phyloP scores from a whole-genome alignment of 1,139 yeast species.

The Yamadazyma jaroonii region DNA sequence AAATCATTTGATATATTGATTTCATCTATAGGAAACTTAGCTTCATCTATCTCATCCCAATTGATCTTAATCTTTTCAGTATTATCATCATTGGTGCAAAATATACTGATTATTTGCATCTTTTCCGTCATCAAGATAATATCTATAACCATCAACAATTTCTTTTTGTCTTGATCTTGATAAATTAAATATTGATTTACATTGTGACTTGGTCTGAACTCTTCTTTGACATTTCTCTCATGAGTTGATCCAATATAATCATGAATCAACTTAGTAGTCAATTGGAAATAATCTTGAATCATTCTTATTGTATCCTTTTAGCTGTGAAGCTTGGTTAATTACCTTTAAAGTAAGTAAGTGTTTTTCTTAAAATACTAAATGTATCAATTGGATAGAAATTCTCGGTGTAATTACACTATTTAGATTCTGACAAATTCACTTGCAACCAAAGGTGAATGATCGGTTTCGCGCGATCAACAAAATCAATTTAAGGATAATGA shows the following conservation, averaged over 20 bases:
- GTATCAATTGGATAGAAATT: no score
- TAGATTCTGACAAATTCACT: no score
- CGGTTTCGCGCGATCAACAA: no score
- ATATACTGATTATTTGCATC: slow-evolving; percentile 25
- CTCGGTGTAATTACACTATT: no score
- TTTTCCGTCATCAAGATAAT: slow-evolving; percentile 16
- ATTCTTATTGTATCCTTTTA: no score
- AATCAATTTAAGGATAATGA: slow-evolving; percentile 43
- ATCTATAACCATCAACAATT: slow-evolving; percentile 11
- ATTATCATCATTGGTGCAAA: slow-evolving; percentile 4
- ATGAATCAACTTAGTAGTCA: slow-evolving; percentile 24
- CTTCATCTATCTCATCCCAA: slow-evolving; percentile 10
- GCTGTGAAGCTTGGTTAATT: no score
- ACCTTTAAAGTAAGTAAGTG: no score
- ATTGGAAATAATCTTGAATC: slow-evolving; percentile 23
- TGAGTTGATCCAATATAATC: slow-evolving; percentile 22
- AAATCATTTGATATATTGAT: slow-evolving; percentile 22
- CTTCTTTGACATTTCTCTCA: slow-evolving; percentile 12
- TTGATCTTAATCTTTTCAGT: slow-evolving; percentile 15
- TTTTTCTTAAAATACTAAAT: no score
- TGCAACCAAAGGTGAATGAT: no score
- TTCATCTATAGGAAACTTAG: slow-evolving; percentile 26
- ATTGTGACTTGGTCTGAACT: slow-evolving; percentile 9
- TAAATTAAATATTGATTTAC: slow-evolving; percentile 18
- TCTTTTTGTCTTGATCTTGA: slow-evolving; percentile 7